Conservation (phyloP, 1,284 basidiomycete species). For the Xanthoconium separans region DNA sequence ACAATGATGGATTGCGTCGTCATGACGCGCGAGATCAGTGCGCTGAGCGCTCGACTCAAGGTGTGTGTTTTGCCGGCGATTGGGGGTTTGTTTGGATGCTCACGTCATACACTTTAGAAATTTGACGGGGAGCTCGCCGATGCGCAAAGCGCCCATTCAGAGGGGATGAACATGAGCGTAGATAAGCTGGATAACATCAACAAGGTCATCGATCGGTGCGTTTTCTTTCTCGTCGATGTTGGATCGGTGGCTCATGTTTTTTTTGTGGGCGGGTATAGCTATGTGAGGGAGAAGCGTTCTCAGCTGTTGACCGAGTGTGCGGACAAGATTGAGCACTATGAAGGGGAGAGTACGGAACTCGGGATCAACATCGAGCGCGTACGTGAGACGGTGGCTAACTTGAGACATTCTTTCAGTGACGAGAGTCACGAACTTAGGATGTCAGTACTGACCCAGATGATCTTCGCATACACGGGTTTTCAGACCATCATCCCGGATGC, state of each 20-base stretch:
- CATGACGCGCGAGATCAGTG: conserved; percentile 58
- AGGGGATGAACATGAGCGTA: conserved; percentile 65
- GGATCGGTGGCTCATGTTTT: neutral
- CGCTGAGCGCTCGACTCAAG: conserved; percentile 46
- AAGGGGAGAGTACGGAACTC: conserved; percentile 58
- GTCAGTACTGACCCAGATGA: conserved; percentile 59
- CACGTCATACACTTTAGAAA: conserved; percentile 43
- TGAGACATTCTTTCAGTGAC: conserved; percentile 38
- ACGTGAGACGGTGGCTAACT: conserved; percentile 51
- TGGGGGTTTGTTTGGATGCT: neutral
- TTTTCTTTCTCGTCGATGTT: neutral
- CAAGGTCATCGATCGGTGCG: conserved; percentile 64
- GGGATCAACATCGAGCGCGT: conserved; percentile 51
- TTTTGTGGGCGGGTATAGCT: conserved; percentile 44
- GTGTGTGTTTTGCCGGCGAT: conserved; percentile 20
- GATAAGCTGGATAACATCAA: conserved; percentile 65
- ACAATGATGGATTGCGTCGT: conserved; percentile 55
- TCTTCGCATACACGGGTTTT: conserved; percentile 56
- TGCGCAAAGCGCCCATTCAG: conserved; percentile 70
- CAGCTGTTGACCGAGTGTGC: conserved; percentile 64
- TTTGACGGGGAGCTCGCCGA: conserved; percentile 63
- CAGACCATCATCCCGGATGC: conserved; percentile 64
- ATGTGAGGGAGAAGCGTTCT: conserved; percentile 68
- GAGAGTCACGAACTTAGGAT: conserved; percentile 14
- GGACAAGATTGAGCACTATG: conserved; percentile 59